Percentiles rank a stretch among this genome's conserved stretches.
Evolutionary conservation across 495 filamentous ascomycete genomes (phyloP).

Genomic region (Aspergillus baeticus): DNA sequence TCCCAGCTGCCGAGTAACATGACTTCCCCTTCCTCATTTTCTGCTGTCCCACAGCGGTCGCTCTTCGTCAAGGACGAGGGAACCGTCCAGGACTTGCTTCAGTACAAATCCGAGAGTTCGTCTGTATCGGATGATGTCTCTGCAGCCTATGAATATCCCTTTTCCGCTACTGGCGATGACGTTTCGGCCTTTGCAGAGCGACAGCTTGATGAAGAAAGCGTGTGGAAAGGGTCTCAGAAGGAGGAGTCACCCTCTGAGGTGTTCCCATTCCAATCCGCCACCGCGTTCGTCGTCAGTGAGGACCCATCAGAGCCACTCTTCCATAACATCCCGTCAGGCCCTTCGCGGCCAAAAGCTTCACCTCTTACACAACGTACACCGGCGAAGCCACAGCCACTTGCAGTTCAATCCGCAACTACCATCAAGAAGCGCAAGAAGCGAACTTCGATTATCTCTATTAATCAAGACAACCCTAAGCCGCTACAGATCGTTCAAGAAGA

Average conservation of each 20-base stretch:
- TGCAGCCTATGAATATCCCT: constrained; percentile 36
- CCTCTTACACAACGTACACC: constrained; percentile 28
- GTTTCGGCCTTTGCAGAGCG: constrained; percentile 30
- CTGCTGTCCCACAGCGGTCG: constrained; percentile 19
- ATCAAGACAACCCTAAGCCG: constrained; percentile 34
- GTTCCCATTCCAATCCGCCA: constrained; percentile 29
- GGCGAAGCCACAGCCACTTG: constrained; percentile 32
- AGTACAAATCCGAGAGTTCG: constrained; percentile 43
- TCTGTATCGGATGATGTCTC: constrained; percentile 40
- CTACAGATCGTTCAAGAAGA: constrained; percentile 50
- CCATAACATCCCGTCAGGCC: constrained; percentile 15
- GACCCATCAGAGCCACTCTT: constrained; percentile 31
- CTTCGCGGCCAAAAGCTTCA: constrained; percentile 28
- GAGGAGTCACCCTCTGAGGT: constrained; percentile 25
- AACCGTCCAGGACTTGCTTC: constrained; percentile 29
- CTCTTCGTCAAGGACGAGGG: constrained; percentile 21
- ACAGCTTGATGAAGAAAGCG: constrained; percentile 32
- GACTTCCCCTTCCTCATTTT: constrained; percentile 26
- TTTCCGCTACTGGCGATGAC: constrained; percentile 38
- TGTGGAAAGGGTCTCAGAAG: constrained; percentile 33
- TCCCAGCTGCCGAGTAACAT: constrained; percentile 36
- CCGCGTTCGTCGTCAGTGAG: constrained; percentile 43
- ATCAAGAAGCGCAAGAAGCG: constrained; percentile 45
- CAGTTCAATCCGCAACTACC: constrained; percentile 35
- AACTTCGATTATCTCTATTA: constrained; percentile 27